Base-by-base conservation (phyloP, 2,329 filamentous ascomycete genomes). In the Parasarocladium wereldwijsianum region DNA sequence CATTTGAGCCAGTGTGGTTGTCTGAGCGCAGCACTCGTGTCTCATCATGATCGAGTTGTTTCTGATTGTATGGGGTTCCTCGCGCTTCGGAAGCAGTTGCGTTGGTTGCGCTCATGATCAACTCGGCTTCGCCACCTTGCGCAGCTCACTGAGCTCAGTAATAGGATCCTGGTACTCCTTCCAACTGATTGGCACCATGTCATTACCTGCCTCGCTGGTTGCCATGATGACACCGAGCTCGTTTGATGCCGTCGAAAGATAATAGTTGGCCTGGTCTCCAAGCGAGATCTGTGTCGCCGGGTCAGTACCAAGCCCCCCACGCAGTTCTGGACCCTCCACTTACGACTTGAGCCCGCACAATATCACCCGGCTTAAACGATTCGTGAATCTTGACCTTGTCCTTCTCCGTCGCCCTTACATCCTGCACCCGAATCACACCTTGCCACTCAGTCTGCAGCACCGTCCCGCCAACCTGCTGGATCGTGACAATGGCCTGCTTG, bases 191-290 rank as follows among this genome's bases (percentile, higher is more conserved):
- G 90, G 87, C 44, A 80, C 79, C 85, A 96, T 93, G 43, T 80
- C 70, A 54, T 92, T 87, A 1, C 86, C 86, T 3, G 69, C 70
- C 50, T 93, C 84, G 48, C 84, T 92, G 42, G 71, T 77, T 8
- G 87, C 90, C 74, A 96, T 82, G 22, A 98, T 81, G 34, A 96
- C 87, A 3, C 90, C 90, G 23, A 93, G 64, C 49, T 93, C 81
- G 53, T 98, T 96, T 41, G 73, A 73, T 17, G 85, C 84, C 2
- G 90, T 98, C 16, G 77, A 81, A n/a, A 93, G 66, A 52, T 94
- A 98, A 52, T 96, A 98, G 45, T 83, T 93, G 29, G 80, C 75
- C 57, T 96, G 86, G 49, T 98, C 90, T 21, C 90, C 90, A 10
- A 96, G 57, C 6, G 81, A 90, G 34, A 93, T 90, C 75, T 79